A percentile compares a stretch with the other conserved stretches of the same genome.
These are phyloP conservation scores for Teunomyces cretensis DNA, from an alignment of 805 yeast species.

Conservation along the genomic window DNA sequence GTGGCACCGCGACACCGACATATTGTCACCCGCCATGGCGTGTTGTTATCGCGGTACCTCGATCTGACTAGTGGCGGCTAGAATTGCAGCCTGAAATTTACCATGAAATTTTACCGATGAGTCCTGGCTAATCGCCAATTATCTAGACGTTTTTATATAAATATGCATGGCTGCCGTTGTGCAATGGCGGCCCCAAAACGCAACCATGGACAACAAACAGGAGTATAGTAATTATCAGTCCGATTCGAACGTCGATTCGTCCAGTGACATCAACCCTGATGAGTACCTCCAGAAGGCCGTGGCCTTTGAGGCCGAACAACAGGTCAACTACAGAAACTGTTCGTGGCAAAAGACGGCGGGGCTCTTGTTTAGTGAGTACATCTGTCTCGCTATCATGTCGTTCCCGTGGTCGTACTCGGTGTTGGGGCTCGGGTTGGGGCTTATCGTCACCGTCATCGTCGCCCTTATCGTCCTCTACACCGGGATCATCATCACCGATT, in stretches of 20 bases:
- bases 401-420: constrained; percentile 67
- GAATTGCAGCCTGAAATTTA: not conserved
- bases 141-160: not conserved
- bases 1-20: not conserved
- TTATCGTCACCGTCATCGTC: constrained; percentile 52
- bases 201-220: not conserved
- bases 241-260: not conserved
- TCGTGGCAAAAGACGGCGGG: constrained; percentile 63
- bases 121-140: too few relatives aligned
- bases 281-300: constrained; percentile 11
- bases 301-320: constrained; percentile 15
- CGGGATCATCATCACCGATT: constrained; percentile 54
- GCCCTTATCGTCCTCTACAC: constrained; percentile 54
- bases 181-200: not conserved
- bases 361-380: constrained; percentile 58
- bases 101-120: too few relatives aligned
- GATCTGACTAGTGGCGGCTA: not conserved
- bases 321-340: constrained; percentile 50
- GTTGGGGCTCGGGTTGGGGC: constrained; percentile 57
- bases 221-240: not conserved
- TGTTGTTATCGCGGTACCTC: not conserved
- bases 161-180: not conserved
- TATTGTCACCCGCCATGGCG: not conserved
- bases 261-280: constrained; percentile 11
- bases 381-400: constrained; percentile 63